Percentiles rank a stretch among this genome's conserved stretches.
Evolutionary conservation across 345 rosid genomes (phyloP).

Genomic region (Lepidium didymum): DNA sequence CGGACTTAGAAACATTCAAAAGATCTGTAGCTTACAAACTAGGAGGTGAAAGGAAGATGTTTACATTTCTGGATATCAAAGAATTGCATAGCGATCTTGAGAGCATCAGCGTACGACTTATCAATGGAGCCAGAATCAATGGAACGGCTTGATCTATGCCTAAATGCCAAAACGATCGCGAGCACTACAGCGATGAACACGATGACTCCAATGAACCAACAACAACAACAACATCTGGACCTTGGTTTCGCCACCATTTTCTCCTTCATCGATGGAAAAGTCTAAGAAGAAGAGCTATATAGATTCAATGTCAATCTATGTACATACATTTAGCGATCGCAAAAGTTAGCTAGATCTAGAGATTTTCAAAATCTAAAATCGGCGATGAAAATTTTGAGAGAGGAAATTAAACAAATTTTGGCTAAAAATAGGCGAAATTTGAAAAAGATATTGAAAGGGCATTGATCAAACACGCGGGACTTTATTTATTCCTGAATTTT

Average conservation of each 20-base stretch:
- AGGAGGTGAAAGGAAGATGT: background rate
- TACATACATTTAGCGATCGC: background rate
- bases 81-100: constrained; percentile 77
- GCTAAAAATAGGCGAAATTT: background rate
- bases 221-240: constrained; percentile 46
- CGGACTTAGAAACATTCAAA: background rate
- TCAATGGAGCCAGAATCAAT: constrained; percentile 60
- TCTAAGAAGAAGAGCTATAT: background rate
- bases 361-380: background rate
- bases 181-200: constrained; percentile 39
- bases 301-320: constrained; percentile 3
- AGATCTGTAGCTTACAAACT: background rate
- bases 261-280: background rate
- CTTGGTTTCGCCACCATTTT: constrained; percentile 56
- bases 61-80: constrained; percentile 86
- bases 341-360: background rate
- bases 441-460: background rate
- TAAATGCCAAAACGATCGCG: constrained; percentile 48
- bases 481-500: background rate
- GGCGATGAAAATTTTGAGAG: background rate
- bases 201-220: constrained; percentile 54
- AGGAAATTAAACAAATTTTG: background rate
- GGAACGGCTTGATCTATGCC: constrained; percentile 37
- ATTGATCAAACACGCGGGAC: constrained; percentile 33
- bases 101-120: constrained; percentile 64